Conservation (phyloP, 768 basidiomycete species). For the Trametes coccinea region DNA sequence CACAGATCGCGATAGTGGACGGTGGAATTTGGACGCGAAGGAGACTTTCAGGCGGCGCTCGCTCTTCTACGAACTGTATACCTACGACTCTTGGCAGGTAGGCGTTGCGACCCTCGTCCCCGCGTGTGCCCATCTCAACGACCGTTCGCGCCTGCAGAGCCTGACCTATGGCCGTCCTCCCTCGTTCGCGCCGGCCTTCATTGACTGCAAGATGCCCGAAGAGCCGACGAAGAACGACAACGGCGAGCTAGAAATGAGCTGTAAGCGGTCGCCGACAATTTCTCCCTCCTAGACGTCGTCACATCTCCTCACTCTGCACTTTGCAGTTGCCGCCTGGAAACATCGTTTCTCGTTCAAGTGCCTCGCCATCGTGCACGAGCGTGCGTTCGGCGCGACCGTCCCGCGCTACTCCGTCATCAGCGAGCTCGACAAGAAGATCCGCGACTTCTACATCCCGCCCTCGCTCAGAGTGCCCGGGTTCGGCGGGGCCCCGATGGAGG, state of each 20-base stretch:
- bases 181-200: conserved; percentile 56
- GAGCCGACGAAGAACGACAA: conserved; percentile 43
- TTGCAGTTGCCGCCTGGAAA: conserved; percentile 65
- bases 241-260: conserved; percentile 62
- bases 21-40: conserved; percentile 57
- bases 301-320: background rate
- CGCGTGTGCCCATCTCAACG: background rate
- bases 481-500: conserved; percentile 37
- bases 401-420: conserved; percentile 62
- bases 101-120: conserved; percentile 9
- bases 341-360: conserved; percentile 65
- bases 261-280: conserved; percentile 39
- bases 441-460: conserved; percentile 62
- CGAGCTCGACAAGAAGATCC: conserved; percentile 67
- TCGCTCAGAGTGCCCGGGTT: conserved; percentile 67
- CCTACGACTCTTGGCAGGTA: conserved; percentile 74
- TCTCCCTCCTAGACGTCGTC: background rate
- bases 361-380: conserved; percentile 62
- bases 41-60: conserved; percentile 61
- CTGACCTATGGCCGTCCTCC: conserved; percentile 73
- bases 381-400: conserved; percentile 63
- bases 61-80: conserved; percentile 65
- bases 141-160: conserved; percentile 44
- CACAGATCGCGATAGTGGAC: conserved; percentile 65
- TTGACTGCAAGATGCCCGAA: conserved; percentile 51